Base-by-base conservation (phyloP, 1,139 yeast genomes). In the Ogataea hybrid region DNA sequence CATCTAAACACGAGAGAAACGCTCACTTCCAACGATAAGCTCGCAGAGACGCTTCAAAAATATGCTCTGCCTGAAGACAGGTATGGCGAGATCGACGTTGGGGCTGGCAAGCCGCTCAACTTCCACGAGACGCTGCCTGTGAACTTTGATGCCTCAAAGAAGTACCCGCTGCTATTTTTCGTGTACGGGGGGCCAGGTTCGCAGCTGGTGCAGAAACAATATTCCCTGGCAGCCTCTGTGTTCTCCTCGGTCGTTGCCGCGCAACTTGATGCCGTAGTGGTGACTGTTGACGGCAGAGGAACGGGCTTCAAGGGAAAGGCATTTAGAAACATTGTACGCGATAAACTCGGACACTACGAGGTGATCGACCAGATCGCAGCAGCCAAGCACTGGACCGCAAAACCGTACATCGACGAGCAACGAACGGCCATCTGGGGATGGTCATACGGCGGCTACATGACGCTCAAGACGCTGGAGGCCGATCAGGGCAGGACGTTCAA, bases 171-270 rank as follows among this genome's bases (percentile, higher is more conserved):
- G 0, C 67, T 84, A 44, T 84, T 84, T 57, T 84, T 69, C 53
- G 85, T 83, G 2, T 84, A 84, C 56, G 90, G 90, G 16, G 94
- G 94, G 0, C 94, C 94, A n/a, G 86, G 85, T 25, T 81, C 89
- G 3, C 94, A 84, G 56, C 66, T 73, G 41, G 89, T 84, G 5
- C 64, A 70, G 23, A 75, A 80, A 43, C 57, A 65, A 6, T 83
- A 25, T 3, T 2, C 27, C 4, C 3, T 25, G 14, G 27, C 77
- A 57, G 59, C 73, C 1, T 71, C 78, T 2, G 52, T 63, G n/a
- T 83, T 84, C 59, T 77, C 84, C 45, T 74, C 81, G 11, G 79
- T 81, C 10, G 75, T 81, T 25, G 81, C 90, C 0, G 73, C 90
- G 0, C 84, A 82, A 57, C 65, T 84, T 43, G 70, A 80, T 55